Base-by-base conservation (phyloP, 306 rosid genomes). In the Morella rubra region DNA sequence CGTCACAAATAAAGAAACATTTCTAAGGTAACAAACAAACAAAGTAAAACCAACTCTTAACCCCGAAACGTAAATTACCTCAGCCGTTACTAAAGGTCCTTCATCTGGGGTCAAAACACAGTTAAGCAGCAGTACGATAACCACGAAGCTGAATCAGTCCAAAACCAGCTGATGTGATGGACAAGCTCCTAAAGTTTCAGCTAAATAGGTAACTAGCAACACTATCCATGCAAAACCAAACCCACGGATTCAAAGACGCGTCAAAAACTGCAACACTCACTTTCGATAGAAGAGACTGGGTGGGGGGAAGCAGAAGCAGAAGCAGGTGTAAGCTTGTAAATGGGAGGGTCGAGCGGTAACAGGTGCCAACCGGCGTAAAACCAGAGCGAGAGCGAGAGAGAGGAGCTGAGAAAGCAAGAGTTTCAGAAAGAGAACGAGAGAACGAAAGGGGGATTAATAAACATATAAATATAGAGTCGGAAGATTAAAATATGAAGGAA, bases 191-290 rank as follows among this genome's bases (percentile, higher is more conserved):
- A 65, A 44, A 22, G 15, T 44, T 14, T 8, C 15, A 54, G 49
- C 37, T 51, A 4, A n/a, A 54, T 37, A 22, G 8, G 22, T 27
- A 67, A 53, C 37, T 18, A 27, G 7, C 59, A 20, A 13, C 68
- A 72, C 52, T 78, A 55, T 79, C 93, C 93, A 90, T 92, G 97
- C 96, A 87, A 77, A 52, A 37, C 79, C 60, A 71, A n/a, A 11
- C 49, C 16, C 24, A 66, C n/a, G 46, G 76, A 76, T 60, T 47
- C 44, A 20, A 70, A 73, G 76, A 53, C 44, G 65, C 65, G 66
- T 52, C 58, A 76, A 53, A 24, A 47, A 64, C 44, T 4, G 9
- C 56, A 15, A 52, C 61, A 7, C 8, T 62, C 45, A 37, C 69
- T 71, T 20, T 59, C 56, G 73, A 73, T 27, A 69, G 77, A 75